These are phyloP conservation scores for Scheffersomyces cryptocercus DNA, from an alignment of 1,139 yeast species.

Conservation along the genomic window DNA sequence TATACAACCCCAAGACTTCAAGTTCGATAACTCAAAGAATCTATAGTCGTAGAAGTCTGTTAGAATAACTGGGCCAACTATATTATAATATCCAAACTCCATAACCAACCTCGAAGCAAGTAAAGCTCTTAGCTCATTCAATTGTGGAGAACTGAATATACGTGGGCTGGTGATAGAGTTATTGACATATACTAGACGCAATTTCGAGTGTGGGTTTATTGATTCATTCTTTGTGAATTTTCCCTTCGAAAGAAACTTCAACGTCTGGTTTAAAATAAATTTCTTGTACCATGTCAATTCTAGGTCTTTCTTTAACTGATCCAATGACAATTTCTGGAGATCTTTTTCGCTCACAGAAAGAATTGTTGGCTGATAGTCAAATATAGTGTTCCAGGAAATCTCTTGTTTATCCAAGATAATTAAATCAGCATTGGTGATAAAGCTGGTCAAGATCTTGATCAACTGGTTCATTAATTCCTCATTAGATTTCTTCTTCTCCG, in stretches of 20 bases:
- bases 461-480: conserved; percentile 28
- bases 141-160: conserved; percentile 23
- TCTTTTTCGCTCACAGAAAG: conserved; percentile 19
- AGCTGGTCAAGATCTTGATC: conserved; percentile 31
- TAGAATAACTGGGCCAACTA: conserved; percentile 59
- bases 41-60: conserved; percentile 69
- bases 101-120: conserved; percentile 52
- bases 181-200: conserved; percentile 47
- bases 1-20: conserved; percentile 44
- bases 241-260: conserved; percentile 28
- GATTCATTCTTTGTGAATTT: conserved; percentile 23
- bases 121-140: conserved; percentile 48
- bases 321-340: conserved; percentile 9
- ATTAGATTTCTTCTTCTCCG: conserved; percentile 9
- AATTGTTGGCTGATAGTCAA: conserved; percentile 22
- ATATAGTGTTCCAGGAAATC: conserved; percentile 12
- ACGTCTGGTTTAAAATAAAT: conserved; percentile 17
- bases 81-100: conserved; percentile 49
- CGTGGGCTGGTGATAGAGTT: conserved; percentile 15
- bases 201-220: conserved; percentile 6
- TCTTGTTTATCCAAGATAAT: conserved; percentile 9
- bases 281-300: conserved; percentile 13
- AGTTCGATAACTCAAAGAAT: conserved; percentile 18
- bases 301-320: conserved; percentile 3
- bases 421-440: conserved; percentile 26